Evolutionary conservation across 2,329 filamentous ascomycete species (phyloP).

Genomic region (Alternaria postmessia): DNA sequence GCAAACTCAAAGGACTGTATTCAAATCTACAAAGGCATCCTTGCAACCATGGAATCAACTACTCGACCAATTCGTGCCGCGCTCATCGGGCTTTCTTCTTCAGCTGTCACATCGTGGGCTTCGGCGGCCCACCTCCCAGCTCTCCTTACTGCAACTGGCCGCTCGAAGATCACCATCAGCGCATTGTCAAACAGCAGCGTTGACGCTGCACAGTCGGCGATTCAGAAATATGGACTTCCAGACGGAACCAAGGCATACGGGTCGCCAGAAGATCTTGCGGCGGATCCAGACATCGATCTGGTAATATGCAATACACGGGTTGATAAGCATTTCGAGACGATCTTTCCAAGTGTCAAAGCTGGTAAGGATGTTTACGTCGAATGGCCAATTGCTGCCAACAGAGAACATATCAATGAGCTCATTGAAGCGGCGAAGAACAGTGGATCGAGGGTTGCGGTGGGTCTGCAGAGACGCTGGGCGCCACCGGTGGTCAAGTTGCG

Average conservation of each 20-base stretch:
- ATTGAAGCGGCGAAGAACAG: conserved; percentile 49
- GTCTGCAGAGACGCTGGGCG: conserved; percentile 55
- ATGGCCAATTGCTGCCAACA: conserved; percentile 56
- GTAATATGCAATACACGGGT: conserved; percentile 65
- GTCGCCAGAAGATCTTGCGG: conserved; percentile 54
- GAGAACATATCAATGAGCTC: conserved; percentile 53
- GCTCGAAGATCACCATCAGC: conserved; percentile 53
- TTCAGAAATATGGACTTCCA: conserved; percentile 51
- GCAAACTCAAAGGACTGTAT: not conserved
- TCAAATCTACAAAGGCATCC: too few species aligned
- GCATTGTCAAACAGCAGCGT: conserved; percentile 58
- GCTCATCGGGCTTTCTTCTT: conserved; percentile 65
- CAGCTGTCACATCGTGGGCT: conserved; percentile 64
- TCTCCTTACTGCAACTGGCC: conserved; percentile 53
- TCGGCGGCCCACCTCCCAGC: conserved; percentile 66
- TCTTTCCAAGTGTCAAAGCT: conserved; percentile 58
- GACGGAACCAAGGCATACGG: conserved; percentile 55
- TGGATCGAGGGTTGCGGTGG: conserved; percentile 56
- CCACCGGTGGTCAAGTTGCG: conserved; percentile 54
- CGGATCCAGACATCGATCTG: conserved; percentile 36
- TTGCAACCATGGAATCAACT: not conserved
- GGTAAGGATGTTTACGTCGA: conserved; percentile 64
- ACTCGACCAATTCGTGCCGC: conserved; percentile 60
- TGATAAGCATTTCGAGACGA: conserved; percentile 60
- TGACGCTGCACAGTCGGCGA: conserved; percentile 52